Evolutionary conservation across 1,284 basidiomycete genomes (phyloP).

Genomic region (Austroboletus novae-zelandiae): DNA sequence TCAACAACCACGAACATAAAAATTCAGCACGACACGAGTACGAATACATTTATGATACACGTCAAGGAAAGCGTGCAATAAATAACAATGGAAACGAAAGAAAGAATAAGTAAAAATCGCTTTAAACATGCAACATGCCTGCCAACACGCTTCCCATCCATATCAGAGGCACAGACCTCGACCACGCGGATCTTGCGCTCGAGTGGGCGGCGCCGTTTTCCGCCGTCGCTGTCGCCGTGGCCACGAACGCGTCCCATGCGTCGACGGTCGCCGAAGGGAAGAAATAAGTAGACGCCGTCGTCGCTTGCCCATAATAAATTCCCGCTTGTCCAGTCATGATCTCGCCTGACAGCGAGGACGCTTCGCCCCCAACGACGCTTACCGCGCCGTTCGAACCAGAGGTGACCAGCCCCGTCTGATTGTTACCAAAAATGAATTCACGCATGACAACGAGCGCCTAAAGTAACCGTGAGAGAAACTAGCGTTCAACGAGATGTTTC

Average conservation of each 20-base stretch:
- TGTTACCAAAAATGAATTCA: constrained; percentile 58
- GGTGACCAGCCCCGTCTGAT: constrained; percentile 49
- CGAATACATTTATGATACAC: too few species aligned
- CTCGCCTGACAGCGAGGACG: constrained; percentile 40
- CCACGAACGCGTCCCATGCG: constrained; percentile 53
- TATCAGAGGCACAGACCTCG: background rate
- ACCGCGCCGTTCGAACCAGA: constrained; percentile 22
- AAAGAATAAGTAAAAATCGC: too few species aligned
- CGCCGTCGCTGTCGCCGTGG: constrained; percentile 9
- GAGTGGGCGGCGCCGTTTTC: too few species aligned
- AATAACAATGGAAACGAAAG: too few species aligned
- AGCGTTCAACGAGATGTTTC: too few species aligned
- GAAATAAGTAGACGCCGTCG: constrained; percentile 48
- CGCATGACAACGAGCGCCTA: constrained; percentile 54
- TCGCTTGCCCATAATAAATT: constrained; percentile 48
- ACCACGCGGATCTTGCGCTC: too few species aligned
- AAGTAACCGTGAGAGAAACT: background rate
- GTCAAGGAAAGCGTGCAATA: too few species aligned
- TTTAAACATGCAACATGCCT: background rate
- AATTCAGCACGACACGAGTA: too few species aligned
- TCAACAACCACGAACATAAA: too few species aligned
- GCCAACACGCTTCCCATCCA: background rate
- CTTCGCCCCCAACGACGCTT: constrained; percentile 53
- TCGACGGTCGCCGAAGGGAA: constrained; percentile 53
- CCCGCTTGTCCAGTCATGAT: constrained; percentile 49